Evolutionary conservation across 202 grass and related monocot genomes (phyloP).

Genomic region (Zizania palustris): DNA sequence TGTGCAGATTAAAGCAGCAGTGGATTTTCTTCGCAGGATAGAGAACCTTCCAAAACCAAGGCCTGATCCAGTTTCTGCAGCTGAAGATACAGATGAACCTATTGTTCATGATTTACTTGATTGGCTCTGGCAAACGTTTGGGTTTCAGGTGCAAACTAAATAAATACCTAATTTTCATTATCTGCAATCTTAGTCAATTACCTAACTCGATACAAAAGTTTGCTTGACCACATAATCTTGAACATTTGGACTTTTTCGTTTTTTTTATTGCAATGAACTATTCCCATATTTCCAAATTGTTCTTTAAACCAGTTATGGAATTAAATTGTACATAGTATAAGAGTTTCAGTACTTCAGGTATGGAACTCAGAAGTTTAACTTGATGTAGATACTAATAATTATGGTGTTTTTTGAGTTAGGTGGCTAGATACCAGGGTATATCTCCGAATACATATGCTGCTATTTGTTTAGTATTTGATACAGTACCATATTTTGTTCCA

Average conservation of each 20-base stretch:
- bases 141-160: constrained; percentile 80
- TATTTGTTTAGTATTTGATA: constrained; percentile 18
- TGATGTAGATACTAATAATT: neutral
- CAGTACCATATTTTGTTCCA: constrained; percentile 36
- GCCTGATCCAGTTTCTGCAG: constrained; percentile 20
- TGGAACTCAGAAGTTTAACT: too few species aligned
- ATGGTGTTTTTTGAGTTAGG: neutral
- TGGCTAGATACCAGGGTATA: neutral
- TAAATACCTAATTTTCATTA: neutral
- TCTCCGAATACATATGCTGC: neutral
- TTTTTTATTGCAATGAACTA: neutral
- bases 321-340: neutral
- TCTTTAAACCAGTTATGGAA: neutral
- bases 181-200: neutral
- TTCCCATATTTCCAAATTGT: constrained; percentile 1
- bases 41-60: constrained; percentile 49
- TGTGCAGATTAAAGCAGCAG: constrained; percentile 83
- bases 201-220: constrained; percentile 29
- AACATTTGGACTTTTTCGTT: neutral
- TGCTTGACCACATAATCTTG: neutral
- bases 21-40: constrained; percentile 49
- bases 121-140: constrained; percentile 84
- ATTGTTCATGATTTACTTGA: constrained; percentile 70
- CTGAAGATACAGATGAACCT: constrained; percentile 24
- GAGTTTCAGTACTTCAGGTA: neutral